phyloP scores from a whole-genome alignment of 352 stramenopile species.

The Phytophthora idaei region DNA sequence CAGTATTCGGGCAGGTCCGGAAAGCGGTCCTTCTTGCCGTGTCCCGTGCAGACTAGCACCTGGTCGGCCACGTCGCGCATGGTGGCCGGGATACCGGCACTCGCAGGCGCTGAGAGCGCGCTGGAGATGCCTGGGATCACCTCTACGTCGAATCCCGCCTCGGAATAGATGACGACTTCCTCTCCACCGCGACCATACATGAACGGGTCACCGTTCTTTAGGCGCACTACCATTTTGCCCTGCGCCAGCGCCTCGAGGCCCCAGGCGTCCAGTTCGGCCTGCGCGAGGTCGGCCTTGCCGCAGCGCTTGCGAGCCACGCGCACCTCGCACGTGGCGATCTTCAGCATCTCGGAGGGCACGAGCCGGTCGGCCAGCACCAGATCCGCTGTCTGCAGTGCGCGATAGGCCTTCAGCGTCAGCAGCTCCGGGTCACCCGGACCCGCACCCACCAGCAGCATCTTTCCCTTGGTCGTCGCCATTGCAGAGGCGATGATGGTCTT shows the following conservation, averaged over 20 bases:
- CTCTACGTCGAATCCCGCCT: slow-evolving; percentile 79
- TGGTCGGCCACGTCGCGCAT: slow-evolving; percentile 96
- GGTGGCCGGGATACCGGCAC: slow-evolving; percentile 95
- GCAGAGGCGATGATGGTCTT: not conserved
- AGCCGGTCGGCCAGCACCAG: slow-evolving; percentile 95
- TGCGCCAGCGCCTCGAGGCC: slow-evolving; percentile 82
- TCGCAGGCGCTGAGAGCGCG: slow-evolving; percentile 93
- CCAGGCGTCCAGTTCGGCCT: slow-evolving; percentile 95
- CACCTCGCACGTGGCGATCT: slow-evolving; percentile 89
- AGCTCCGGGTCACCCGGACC: slow-evolving; percentile 95
- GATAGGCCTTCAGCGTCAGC: slow-evolving; percentile 92
- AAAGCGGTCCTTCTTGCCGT: slow-evolving; percentile 91
- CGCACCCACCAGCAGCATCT: slow-evolving; percentile 88
- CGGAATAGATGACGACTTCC: slow-evolving; percentile 87
- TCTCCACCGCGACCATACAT: slow-evolving; percentile 96
- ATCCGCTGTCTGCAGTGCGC: slow-evolving; percentile 84
- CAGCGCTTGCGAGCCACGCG: slow-evolving; percentile 94
- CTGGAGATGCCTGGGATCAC: slow-evolving; percentile 95
- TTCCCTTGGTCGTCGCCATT: slow-evolving; percentile 39
- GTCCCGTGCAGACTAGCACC: slow-evolving; percentile 92
- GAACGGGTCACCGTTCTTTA: slow-evolving; percentile 99
- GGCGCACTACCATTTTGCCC: slow-evolving; percentile 93
- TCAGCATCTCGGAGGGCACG: slow-evolving; percentile 91
- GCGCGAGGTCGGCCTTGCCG: slow-evolving; percentile 93
- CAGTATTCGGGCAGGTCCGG: slow-evolving; percentile 96